phyloP scores from a whole-genome alignment of 2,329 filamentous ascomycete species.

The Venturia aucupariae region DNA sequence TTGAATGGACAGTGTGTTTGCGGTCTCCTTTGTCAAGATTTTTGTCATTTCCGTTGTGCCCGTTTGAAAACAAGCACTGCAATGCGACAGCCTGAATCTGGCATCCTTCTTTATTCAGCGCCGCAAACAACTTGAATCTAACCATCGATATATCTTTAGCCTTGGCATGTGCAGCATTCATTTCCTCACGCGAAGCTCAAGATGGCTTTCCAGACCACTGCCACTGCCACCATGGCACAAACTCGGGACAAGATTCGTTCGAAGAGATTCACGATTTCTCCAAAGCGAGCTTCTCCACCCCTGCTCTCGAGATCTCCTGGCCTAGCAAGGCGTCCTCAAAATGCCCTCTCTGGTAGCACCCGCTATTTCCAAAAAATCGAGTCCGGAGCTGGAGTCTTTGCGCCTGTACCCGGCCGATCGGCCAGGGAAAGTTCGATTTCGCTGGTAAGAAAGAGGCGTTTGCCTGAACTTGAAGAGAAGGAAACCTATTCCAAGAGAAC shows the following conservation, averaged over 20 bases:
- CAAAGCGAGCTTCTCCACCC: neutral
- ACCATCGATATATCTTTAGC: neutral
- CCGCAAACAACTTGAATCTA: neutral
- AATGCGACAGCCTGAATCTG: neutral
- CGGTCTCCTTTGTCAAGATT: too few species aligned
- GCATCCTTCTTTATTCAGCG: neutral
- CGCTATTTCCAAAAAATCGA: neutral
- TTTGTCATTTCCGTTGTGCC: neutral
- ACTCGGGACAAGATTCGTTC: neutral
- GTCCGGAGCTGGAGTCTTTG: neutral
- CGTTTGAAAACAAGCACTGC: neutral
- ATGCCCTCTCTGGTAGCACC: neutral
- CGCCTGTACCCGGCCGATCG: neutral
- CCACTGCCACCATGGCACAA: neutral
- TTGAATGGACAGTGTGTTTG: too few species aligned
- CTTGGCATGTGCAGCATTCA: neutral
- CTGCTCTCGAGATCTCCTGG: neutral
- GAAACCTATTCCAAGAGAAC: neutral
- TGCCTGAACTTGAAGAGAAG: neutral
- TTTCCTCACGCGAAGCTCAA: too few species aligned
- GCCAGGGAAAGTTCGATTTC: neutral
- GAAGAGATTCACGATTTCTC: neutral
- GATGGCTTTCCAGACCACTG: neutral
- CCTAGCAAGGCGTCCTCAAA: neutral
- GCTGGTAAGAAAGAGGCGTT: neutral